Evolutionary conservation across 2,329 filamentous ascomycete genomes (phyloP), one percentile per base, ranked within the genome.

Genomic region (Arthrobotrys sphaeroides): DNA sequence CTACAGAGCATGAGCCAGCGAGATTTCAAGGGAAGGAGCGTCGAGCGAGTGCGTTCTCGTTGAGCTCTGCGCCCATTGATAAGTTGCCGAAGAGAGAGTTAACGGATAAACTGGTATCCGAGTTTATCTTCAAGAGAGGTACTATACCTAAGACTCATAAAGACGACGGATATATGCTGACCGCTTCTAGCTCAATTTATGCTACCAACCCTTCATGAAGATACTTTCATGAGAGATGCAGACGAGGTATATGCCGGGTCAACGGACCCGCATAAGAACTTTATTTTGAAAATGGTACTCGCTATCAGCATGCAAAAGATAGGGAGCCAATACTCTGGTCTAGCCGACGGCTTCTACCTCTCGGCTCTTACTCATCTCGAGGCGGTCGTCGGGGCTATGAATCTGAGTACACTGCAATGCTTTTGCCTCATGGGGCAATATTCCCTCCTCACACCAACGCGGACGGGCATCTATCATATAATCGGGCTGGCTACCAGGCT

Each of bases 291-390:
- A 70, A 94, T 98, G 88, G 92, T 97, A 62, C 89, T 98, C 80
- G 94, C 95, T 28, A 96, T 97, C 80, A 94, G 93, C 81, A 88
- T 98, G 83, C 94, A 98, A 83, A 97, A 96, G 82, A 86, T 97
- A 80, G 78, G 77, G 38, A 88, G 90, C 0, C 90, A 92, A 78
- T 98, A 95, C 82, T 93, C 94, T n/a, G 94, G 94, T 22, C 85
- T 98, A 26, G 94, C 95, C 28, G 94, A 98, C 83, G 94, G 93
- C 81, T 98, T 96, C 83, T 98, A 97, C 80, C 86, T 97, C 20
- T 91, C 94, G 22, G 94, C 94, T 3, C 89, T 98, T 84, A 89
- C 90, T 77, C 90, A 90, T 79, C 89, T 98, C 76, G 92, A 97
- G 82, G 88, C 89, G 1, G 90, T 96, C 9, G 87, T 98, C 65